These are phyloP conservation scores for Nitzschia palea DNA, from an alignment of 108 stramenopile genomes.

Conservation along the genomic window DNA sequence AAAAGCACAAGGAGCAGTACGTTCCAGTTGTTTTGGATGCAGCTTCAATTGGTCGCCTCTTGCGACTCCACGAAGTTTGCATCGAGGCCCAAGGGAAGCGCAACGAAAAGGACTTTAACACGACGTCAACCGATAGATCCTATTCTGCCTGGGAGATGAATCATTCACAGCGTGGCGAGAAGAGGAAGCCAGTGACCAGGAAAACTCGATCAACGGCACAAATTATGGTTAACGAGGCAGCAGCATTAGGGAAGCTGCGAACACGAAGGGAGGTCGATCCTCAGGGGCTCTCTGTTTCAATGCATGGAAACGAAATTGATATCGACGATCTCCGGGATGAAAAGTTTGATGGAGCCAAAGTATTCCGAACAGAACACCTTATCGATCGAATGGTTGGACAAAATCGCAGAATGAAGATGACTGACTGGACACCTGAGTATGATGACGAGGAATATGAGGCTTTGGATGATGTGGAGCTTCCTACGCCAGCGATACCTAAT, in stretches of 20 bases:
- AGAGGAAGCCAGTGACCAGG: background rate
- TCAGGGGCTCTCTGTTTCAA: background rate
- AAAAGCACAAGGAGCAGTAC: constrained; percentile 23
- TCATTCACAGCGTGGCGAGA: background rate
- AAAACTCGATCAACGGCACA: background rate
- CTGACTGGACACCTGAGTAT: constrained; percentile 10
- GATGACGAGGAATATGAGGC: constrained; percentile 2
- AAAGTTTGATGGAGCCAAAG: constrained; percentile 12
- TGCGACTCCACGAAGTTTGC: constrained; percentile 12
- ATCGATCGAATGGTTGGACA: constrained; percentile 17
- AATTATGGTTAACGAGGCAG: constrained; percentile 24
- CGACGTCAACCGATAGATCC: constrained; percentile 3
- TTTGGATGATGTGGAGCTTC: constrained; percentile 25
- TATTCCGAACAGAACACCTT: constrained; percentile 23
- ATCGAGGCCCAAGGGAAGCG: constrained; percentile 23
- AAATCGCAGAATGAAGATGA: background rate
- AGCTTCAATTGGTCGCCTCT: constrained; percentile 8
- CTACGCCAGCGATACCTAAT: constrained; percentile 4
- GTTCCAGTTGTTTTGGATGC: constrained; percentile 10
- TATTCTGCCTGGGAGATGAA: constrained; percentile 11
- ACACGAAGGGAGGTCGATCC: background rate
- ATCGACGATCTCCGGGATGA: constrained; percentile 22
- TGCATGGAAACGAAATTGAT: constrained; percentile 8
- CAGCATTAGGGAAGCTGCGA: constrained; percentile 22
- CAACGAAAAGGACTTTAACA: background rate